Evolutionary conservation across 768 basidiomycete genomes (phyloP), one percentile per base, ranked within the genome.

Genomic region (Tricholomella constricta): DNA sequence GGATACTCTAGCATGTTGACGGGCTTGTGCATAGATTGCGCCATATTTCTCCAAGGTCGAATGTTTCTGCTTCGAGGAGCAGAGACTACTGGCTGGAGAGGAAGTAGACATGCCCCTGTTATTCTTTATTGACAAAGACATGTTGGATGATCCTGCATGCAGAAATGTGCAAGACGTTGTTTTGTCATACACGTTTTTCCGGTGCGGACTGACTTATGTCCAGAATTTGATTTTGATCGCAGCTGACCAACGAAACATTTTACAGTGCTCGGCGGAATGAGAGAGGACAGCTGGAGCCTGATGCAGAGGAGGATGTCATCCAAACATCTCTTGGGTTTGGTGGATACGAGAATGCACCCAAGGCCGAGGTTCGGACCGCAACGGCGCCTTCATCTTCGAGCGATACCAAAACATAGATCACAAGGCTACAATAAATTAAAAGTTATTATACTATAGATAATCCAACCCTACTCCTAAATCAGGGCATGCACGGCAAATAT

Each of bases 41-140:
- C 94, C 96, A 0, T 98, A 98, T 70, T 99, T 99, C 66, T 94
- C 95, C 45, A 99, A 99, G 74, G 94, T 99, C 11, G 97, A 99
- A 69, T 99, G 97, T 61, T 99, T 99, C 77, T 99, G 97, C 71
- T 99, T 99, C 61, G 97, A 99, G 69, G 97, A 99, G 67, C 97
- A 99, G 71, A 90, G 87, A 62, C 82, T 99, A 9, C 76, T 97
- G 22, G 94, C 95, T 0, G 88, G 89, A 25, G 97, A 99, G 73
- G 94, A 98, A 71, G 90, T 99, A 29, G 97, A 99, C 70, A 92
- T 99, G 82, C 97, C 97, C 2, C 79, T 99, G 17, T 81, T 99
- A 51, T 99, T 99, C 76, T 99, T 99, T 77, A 96, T 99, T 61
- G 97, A 99, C 76, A 91, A 93, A 59, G 97, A 98, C 66, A 86